phyloP scores from a whole-genome alignment of 768 basidiomycete species.

The Lentinus tigrinus region DNA sequence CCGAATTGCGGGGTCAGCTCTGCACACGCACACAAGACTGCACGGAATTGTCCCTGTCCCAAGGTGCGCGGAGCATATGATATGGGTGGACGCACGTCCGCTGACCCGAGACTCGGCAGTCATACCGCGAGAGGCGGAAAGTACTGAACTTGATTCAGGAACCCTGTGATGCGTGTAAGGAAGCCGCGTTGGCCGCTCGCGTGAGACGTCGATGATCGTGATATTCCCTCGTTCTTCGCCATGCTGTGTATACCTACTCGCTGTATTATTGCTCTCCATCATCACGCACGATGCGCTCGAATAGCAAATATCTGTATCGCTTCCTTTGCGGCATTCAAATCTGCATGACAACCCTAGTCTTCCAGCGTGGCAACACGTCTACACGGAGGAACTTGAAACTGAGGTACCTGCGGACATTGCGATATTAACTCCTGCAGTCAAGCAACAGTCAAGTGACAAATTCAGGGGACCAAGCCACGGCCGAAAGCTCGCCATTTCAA shows the following conservation, averaged over 20 bases:
- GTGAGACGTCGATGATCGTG: slow-evolving; percentile 29
- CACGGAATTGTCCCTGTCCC: slow-evolving; percentile 55
- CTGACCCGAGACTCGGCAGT: slow-evolving; percentile 7
- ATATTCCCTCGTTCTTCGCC: slow-evolving; percentile 12
- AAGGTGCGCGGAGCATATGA: slow-evolving; percentile 29
- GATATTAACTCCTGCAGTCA: slow-evolving; percentile 10
- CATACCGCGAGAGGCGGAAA: slow-evolving; percentile 45
- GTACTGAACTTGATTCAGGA: slow-evolving; percentile 68
- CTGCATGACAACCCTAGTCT: no score
- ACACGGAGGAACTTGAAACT: not conserved
- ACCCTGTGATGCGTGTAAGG: slow-evolving; percentile 55
- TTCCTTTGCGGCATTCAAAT: no score
- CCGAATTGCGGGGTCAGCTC: slow-evolving; percentile 52
- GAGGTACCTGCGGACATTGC: slow-evolving; percentile 8
- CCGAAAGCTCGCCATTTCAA: slow-evolving; percentile 6
- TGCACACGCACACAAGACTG: slow-evolving; percentile 58
- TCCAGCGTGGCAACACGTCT: no score
- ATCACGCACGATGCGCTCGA: not conserved
- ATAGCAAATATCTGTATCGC: not conserved
- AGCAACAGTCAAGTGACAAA: slow-evolving; percentile 16
- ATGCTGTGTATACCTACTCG: not conserved
- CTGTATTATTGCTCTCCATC: not conserved
- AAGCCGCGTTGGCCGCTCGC: slow-evolving; percentile 21
- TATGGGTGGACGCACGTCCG: not conserved
- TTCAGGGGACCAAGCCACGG: slow-evolving; percentile 1